These are phyloP conservation scores for Comarum palustre DNA, from an alignment of 306 rosid genomes.

Conservation along the genomic window DNA sequence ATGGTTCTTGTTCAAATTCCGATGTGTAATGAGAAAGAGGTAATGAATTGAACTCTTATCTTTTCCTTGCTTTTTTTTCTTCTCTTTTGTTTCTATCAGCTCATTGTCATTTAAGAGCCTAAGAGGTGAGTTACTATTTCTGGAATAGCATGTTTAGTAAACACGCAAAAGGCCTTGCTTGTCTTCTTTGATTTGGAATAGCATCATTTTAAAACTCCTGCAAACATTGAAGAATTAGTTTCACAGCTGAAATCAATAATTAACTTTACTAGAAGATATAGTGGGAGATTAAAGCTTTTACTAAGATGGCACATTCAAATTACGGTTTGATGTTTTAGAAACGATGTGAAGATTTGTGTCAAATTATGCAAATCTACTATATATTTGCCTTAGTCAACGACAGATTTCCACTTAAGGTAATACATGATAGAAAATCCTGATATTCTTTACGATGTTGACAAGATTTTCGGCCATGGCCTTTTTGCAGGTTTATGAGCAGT, in stretches of 20 bases:
- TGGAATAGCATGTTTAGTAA: not conserved
- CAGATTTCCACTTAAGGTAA: not conserved
- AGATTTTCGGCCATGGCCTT: slow-evolving; percentile 18
- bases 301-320: not conserved
- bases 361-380: slow-evolving; percentile 17
- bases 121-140: not conserved
- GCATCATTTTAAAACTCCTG: not conserved
- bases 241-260: not conserved
- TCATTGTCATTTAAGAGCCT: not conserved
- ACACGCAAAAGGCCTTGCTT: slow-evolving; percentile 7
- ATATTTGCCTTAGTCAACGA: not conserved
- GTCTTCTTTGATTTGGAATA: slow-evolving; percentile 1
- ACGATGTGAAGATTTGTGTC: not conserved
- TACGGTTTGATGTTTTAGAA: not conserved
- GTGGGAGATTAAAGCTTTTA: not conserved
- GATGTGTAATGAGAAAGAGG: slow-evolving; percentile 96
- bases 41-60: slow-evolving; percentile 29
- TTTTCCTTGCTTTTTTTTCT: not conserved
- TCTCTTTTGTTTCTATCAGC: not conserved
- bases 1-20: slow-evolving; percentile 93
- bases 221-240: not conserved
- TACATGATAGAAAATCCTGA: slow-evolving; percentile 5
- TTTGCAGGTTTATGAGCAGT: slow-evolving; percentile 88
- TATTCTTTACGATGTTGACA: slow-evolving; percentile 17
- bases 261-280: not conserved